Evolutionary conservation across 257 asterid genomes (phyloP), one percentile per base, ranked within the genome.

Genomic region (Galeopsis tetrahit): DNA sequence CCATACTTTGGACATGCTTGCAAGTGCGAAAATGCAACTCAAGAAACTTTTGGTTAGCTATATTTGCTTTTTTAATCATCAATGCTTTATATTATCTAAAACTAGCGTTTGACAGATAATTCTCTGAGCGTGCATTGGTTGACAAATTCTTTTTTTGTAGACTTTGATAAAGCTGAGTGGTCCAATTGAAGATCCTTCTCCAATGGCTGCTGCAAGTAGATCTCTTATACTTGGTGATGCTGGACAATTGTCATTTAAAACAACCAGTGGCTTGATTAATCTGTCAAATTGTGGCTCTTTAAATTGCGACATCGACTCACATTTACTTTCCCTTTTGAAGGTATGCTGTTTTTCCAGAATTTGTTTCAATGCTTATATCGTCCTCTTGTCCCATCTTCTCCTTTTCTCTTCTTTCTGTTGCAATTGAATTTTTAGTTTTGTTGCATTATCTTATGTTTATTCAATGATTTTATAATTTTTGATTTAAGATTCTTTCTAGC

Each of bases 261-360:
- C 88, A 63, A 92, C 97, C 52, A 82, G 87, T 81, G 77, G 79
- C 87, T 89, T 91, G 82, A 88, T 95, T 73, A 75, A 74, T 72
- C 85, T 69, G 74, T 89, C 98, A 49, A 90, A 81, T 73, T 87
- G 89, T 85, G 80, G 89, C 82, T 84, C 87, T 82, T 74, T 83
- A 57, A 90, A 85, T 69, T 78, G 81, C 68, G 93, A 95, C 68
- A 72, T 87, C 51, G 97, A 95, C 83, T 64, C 89, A 42, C 85
- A 82, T 77, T 76, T 92, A 84, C 98, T 95, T 77, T 85, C 84
- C 74, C 92, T 92, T 68, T 80, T 95, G 77, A 89, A 95, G 97
- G 99, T 95, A 84, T 77, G 82, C 62, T 59, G 46, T 69, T 39
- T 55, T 56, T 68, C 63, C 52, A 21, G 17, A 52, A 55, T 51